Conservation (phyloP, 495 filamentous ascomycete genomes). For the Copromyces sp. region DNA sequence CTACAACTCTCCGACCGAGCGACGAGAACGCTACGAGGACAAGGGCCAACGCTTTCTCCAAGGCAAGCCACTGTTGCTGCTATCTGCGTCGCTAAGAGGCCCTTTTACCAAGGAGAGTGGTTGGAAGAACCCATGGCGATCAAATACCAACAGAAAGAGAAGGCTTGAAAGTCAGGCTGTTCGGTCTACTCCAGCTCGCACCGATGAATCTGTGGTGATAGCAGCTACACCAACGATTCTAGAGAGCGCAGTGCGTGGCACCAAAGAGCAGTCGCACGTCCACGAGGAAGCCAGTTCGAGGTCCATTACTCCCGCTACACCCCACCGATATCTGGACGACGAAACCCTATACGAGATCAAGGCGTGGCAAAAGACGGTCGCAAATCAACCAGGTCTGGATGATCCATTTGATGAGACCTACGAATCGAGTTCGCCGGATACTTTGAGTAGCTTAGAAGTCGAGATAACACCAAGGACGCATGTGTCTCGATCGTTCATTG, state of each 20-base stretch:
- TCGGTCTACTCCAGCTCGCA: background rate
- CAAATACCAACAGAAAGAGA: conserved; percentile 1
- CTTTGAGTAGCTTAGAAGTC: background rate
- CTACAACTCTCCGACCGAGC: conserved; percentile 36
- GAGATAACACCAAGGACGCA: background rate
- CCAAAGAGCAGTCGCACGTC: background rate
- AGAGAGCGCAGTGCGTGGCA: background rate
- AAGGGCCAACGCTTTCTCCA: conserved; percentile 48
- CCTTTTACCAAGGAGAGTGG: conserved; percentile 46
- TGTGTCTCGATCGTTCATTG: background rate
- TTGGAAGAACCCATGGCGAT: conserved; percentile 58
- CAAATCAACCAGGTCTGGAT: background rate
- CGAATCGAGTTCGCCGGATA: background rate
- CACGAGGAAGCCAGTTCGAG: background rate
- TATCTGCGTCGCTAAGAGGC: conserved; percentile 52
- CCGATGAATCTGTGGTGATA: conserved; percentile 4
- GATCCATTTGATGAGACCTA: background rate
- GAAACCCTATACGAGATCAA: conserved; percentile 4
- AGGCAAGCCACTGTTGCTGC: conserved; percentile 46
- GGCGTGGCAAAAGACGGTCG: conserved; percentile 5
- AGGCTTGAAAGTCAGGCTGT: background rate
- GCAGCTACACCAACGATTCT: background rate
- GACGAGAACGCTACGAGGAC: conserved; percentile 46
- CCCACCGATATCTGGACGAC: conserved; percentile 5
- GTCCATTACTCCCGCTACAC: background rate